Evolutionary conservation across 169 alveolate genomes (phyloP).

Genomic region (Plasmodium gallinaceum): DNA sequence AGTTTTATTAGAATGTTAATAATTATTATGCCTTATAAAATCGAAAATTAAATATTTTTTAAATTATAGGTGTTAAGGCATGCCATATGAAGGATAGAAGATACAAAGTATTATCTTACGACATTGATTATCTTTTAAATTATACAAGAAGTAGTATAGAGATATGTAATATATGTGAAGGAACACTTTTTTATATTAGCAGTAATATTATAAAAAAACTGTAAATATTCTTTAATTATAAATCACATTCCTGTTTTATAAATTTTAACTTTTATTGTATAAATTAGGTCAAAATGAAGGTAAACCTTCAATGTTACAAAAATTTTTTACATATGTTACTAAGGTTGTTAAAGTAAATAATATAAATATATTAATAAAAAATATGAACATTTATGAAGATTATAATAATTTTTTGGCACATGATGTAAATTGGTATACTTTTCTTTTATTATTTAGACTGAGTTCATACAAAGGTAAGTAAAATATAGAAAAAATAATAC

Average conservation of each 20-base stretch:
- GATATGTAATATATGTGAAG: constrained; percentile 44
- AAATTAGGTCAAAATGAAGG: constrained; percentile 5
- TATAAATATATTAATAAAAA: constrained; percentile 22
- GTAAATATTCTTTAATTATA: neutral
- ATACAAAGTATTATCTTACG: neutral
- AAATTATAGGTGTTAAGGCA: constrained; percentile 27
- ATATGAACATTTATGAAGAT: constrained; percentile 28
- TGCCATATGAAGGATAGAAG: neutral
- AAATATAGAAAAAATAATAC: neutral
- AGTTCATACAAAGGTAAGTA: constrained; percentile 28
- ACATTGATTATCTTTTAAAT: neutral
- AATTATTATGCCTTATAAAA: neutral
- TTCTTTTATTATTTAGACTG: constrained; percentile 30
- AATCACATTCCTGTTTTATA: neutral
- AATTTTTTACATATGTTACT: constrained; percentile 24
- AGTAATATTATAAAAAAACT: constrained; percentile 1
- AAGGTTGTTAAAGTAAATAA: constrained; percentile 5
- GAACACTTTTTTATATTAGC: constrained; percentile 17
- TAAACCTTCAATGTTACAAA: constrained; percentile 26
- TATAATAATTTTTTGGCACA: constrained; percentile 37
- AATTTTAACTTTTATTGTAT: neutral
- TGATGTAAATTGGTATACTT: constrained; percentile 60
- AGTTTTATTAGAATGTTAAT: neutral
- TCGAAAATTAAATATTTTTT: neutral
- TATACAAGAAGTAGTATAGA: neutral